phyloP scores from a whole-genome alignment of 2,329 filamentous ascomycete species.

The Venturia carpophila region DNA sequence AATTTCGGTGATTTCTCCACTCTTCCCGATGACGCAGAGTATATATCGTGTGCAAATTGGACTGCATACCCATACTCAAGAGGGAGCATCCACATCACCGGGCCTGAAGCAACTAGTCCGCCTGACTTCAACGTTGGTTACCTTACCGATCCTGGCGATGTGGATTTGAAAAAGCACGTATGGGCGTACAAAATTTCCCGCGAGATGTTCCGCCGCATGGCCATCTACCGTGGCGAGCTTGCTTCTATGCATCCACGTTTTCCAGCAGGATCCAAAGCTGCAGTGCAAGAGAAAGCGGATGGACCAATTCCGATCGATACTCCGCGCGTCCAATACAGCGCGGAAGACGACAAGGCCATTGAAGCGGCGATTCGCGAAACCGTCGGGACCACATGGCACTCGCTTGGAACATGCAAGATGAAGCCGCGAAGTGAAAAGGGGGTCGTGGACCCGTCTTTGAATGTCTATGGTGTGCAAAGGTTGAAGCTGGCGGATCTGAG shows the following conservation, averaged over 20 bases:
- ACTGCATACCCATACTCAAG: constrained; percentile 55
- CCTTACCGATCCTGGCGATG: constrained; percentile 45
- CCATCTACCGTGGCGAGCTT: constrained; percentile 41
- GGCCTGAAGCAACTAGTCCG: constrained; percentile 36
- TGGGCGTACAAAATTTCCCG: constrained; percentile 61
- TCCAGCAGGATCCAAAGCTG: constrained; percentile 39
- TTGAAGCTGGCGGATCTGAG: constrained; percentile 40
- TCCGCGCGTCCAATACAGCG: constrained; percentile 40
- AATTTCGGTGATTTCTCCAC: constrained; percentile 27
- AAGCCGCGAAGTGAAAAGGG: constrained; percentile 30
- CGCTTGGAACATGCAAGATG: constrained; percentile 37
- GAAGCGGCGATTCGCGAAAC: constrained; percentile 38
- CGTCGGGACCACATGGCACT: constrained; percentile 36
- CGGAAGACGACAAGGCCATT: constrained; percentile 35
- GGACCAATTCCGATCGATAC: constrained; percentile 24
- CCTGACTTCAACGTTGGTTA: constrained; percentile 53
- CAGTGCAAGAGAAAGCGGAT: constrained; percentile 28
- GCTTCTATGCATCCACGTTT: constrained; percentile 33
- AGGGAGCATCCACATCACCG: constrained; percentile 52
- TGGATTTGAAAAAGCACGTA: constrained; percentile 52
- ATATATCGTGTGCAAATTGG: constrained; percentile 47
- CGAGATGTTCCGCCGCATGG: constrained; percentile 51
- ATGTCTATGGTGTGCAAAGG: constrained; percentile 34
- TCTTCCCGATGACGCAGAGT: constrained; percentile 38
- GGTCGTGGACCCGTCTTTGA: constrained; percentile 34